Evolutionary conservation across 1,284 basidiomycete species (phyloP).

Genomic region (Trichosporon sp.): DNA sequence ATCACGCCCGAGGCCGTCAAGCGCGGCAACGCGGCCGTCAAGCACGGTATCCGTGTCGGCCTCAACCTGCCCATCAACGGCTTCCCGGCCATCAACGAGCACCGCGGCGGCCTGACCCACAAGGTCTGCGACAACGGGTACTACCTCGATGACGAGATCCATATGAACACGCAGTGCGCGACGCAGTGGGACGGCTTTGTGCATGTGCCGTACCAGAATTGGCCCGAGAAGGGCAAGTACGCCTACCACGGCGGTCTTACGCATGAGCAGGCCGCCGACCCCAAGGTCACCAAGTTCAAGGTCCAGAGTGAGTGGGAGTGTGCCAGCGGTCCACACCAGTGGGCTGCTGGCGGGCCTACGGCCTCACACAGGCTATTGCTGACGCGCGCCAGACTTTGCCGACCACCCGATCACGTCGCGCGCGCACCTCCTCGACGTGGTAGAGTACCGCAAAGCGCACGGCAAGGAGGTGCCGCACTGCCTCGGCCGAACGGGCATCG

Average conservation of each 20-base stretch:
- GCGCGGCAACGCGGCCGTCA: slow-evolving; percentile 24
- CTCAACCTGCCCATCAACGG: slow-evolving; percentile 25
- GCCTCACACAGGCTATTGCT: neutral
- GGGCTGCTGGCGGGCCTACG: too few species aligned
- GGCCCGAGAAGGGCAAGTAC: slow-evolving; percentile 13
- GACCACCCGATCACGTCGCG: slow-evolving; percentile 16
- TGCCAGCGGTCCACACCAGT: too few species aligned
- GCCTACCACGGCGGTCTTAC: slow-evolving; percentile 16
- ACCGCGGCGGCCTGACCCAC: slow-evolving; percentile 15
- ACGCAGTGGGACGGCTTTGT: slow-evolving; percentile 49
- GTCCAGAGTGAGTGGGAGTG: slow-evolving; percentile 12
- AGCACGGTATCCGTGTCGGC: slow-evolving; percentile 27
- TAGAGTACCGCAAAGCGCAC: slow-evolving; percentile 32
- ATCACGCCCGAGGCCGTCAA: slow-evolving; percentile 29
- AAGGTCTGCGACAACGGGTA: slow-evolving; percentile 19
- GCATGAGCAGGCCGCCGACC: slow-evolving; percentile 6
- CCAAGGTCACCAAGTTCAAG: slow-evolving; percentile 2
- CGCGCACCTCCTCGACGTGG: slow-evolving; percentile 18
- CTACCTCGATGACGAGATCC: slow-evolving; percentile 35
- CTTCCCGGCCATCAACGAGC: slow-evolving; percentile 5
- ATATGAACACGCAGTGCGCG: slow-evolving; percentile 46
- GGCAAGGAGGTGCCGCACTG: slow-evolving; percentile 38
- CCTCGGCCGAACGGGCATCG: slow-evolving; percentile 28
- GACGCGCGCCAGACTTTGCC: slow-evolving; percentile 14
- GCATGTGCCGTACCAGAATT: slow-evolving; percentile 37